Conservation (phyloP, 2,329 filamentous ascomycete genomes). For the Aureobasidium lini region DNA sequence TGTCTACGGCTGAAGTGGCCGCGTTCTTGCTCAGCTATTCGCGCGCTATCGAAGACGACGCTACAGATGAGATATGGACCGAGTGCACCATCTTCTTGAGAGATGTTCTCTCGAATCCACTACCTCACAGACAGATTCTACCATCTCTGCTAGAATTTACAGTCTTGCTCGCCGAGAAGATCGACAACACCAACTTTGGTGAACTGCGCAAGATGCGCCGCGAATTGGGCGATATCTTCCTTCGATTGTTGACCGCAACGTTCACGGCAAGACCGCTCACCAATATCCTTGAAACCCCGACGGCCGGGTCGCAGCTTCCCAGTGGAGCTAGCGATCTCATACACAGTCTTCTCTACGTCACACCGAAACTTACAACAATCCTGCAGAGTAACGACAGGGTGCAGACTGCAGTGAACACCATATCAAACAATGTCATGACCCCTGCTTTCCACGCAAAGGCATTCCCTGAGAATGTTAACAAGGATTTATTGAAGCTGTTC, state of each 20-base stretch:
- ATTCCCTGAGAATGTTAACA: conserved; percentile 78
- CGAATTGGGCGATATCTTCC: conserved; percentile 82
- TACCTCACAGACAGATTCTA: conserved; percentile 86
- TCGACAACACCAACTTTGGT: conserved; percentile 95
- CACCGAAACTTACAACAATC: conserved; percentile 74
- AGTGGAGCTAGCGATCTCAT: conserved; percentile 60
- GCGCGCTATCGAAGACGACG: conserved; percentile 84
- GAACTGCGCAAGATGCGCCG: conserved; percentile 87
- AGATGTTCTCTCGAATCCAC: conserved; percentile 85
- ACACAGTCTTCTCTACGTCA: conserved; percentile 67
- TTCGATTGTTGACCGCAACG: conserved; percentile 80
- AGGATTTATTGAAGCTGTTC: conserved; percentile 63
- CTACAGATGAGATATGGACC: conserved; percentile 96
- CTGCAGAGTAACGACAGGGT: conserved; percentile 82
- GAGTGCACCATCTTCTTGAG: conserved; percentile 87
- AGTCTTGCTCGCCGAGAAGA: conserved; percentile 83
- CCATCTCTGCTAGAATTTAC: conserved; percentile 82
- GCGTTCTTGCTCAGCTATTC: conserved; percentile 88
- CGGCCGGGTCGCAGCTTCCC: conserved; percentile 35
- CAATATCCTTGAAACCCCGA: not conserved
- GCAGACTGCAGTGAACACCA: conserved; percentile 65
- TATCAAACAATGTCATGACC: conserved; percentile 75
- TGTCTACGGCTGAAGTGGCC: conserved; percentile 77
- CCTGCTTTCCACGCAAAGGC: conserved; percentile 75
- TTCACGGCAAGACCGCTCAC: conserved; percentile 64